Base-by-base conservation (phyloP, 805 yeast species). In the Candida pseudoglaebosa region DNA sequence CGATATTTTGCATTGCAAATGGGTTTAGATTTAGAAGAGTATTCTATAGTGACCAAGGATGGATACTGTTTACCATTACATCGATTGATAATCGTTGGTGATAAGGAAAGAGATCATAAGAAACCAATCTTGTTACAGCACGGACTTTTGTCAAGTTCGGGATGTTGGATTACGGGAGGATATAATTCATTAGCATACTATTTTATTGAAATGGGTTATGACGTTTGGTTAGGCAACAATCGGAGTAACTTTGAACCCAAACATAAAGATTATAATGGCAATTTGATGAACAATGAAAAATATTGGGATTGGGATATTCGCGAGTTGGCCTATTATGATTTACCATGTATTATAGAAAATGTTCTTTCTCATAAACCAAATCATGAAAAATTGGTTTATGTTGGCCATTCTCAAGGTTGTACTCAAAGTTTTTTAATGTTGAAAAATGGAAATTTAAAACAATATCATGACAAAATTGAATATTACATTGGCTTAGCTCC, bases 281-380 rank as follows among this genome's bases (percentile, higher is more conserved):
- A 65, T 34, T 56, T 68, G 35, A 59, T 68, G 42, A 59, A 59
- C 40, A 71, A 67, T 44, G 63, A 67, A 26, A 52, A 67, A 36
- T 84, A 84, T 78, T 91, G 99, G 99, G 80, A 84, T 48, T 91
- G 99, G 99, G 91, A 86, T 53, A 73, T 93, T 36, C 61, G 71
- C n/a, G 91, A 87, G 33, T 78, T 93, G 80, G 91, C 90, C 0
- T 69, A 71, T 41, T 77, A 67, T 51, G 99, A 91, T 57, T 59
- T 93, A 30, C 84, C 95, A 1, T 71, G 85, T 14, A 65, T 91
- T 61, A 69, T 90, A 6, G 75, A 80, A 24, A 71, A 73, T 39
- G 82, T 89, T 1, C 57, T 80, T 24, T 42, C 56, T 2, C 66
- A 62, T 39, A 60, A 62, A 38, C 67, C 75, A 0, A 37, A 57